Evolutionary conservation across 2,329 filamentous ascomycete genomes (phyloP), one percentile per base, ranked within the genome.

Genomic region (Botrytis elliptica): DNA sequence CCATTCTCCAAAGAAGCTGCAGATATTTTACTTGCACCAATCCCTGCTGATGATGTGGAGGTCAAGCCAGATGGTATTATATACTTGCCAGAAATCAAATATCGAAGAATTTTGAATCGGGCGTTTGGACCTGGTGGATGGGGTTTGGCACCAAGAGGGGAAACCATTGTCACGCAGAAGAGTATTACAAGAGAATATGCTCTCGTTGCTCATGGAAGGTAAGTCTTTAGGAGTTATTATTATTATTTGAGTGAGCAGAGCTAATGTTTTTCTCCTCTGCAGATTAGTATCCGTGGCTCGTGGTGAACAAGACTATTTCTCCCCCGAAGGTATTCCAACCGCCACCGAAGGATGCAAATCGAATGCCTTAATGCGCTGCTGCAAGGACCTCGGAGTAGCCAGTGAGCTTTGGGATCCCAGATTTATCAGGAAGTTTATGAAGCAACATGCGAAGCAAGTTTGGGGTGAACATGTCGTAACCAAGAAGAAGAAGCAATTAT

Each of bases 71-170:
- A 99, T 84, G 96, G 96, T 49, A 95, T 99, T 78, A 86, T 98
- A 74, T 99, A 98, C 82, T 86, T 99, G 74, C 96, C 96, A 20
- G 96, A 99, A 86, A 98, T 99, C 86, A 98, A 98, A 85, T 99
- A 99, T 84, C 87, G 96, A 63, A 87, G 95, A 76, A 95, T 97
- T 76, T 84, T 99, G 79, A 98, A 98, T 82, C 86, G 87, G 79
- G 94, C 94, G 0, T 99, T 99, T 84, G 95, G 96, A 0, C 96
- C 96, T 0, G 96, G 97, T 71, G 96, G 93, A 10, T 99, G 96
- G 96, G 96, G 96, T 0, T 85, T 99, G 72, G 95, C 95, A 73
- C 96, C 96, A 16, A 86, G 95, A 74, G 92, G 94, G n/a, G 89
- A 90, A 44, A 93, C 92, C 82, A 86, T 91, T 65, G 89, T 91